phyloP scores from a whole-genome alignment of 371 early-diverging fungal genomes.

The Paraphysoderma sedebokerense region DNA sequence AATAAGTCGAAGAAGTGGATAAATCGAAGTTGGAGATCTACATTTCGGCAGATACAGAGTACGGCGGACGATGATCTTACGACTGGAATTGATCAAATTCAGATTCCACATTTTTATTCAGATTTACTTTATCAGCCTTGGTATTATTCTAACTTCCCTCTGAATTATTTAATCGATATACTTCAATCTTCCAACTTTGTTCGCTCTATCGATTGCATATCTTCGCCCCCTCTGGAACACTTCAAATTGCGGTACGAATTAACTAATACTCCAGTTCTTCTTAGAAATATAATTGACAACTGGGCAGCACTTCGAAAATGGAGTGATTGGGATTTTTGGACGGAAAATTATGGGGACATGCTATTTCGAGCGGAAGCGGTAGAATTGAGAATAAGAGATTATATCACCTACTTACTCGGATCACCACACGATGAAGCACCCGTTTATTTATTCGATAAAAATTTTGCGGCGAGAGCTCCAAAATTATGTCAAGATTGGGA shows the following conservation, averaged over 20 bases:
- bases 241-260: constrained; percentile 1
- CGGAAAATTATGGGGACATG: constrained; percentile 16
- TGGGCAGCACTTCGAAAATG: constrained; percentile 36
- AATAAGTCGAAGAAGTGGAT: too few species aligned
- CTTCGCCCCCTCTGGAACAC: not conserved
- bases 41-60: not conserved
- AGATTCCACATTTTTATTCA: constrained; percentile 24
- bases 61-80: not conserved
- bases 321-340: constrained; percentile 26
- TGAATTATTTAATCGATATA: constrained; percentile 23
- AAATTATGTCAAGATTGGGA: constrained; percentile 25
- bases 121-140: constrained; percentile 37
- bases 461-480: constrained; percentile 24
- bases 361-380: constrained; percentile 40
- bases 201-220: not conserved
- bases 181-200: constrained; percentile 11
- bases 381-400: constrained; percentile 27
- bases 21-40: too few species aligned
- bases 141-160: constrained; percentile 20
- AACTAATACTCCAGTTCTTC: constrained; percentile 24
- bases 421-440: constrained; percentile 28
- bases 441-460: constrained; percentile 48
- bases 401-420: constrained; percentile 22
- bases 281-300: constrained; percentile 30
- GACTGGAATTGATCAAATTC: constrained; percentile 3